These are phyloP conservation scores for Astrephomene gubernaculifera DNA, from an alignment of 139 green algal genomes.

Conservation along the genomic window DNA sequence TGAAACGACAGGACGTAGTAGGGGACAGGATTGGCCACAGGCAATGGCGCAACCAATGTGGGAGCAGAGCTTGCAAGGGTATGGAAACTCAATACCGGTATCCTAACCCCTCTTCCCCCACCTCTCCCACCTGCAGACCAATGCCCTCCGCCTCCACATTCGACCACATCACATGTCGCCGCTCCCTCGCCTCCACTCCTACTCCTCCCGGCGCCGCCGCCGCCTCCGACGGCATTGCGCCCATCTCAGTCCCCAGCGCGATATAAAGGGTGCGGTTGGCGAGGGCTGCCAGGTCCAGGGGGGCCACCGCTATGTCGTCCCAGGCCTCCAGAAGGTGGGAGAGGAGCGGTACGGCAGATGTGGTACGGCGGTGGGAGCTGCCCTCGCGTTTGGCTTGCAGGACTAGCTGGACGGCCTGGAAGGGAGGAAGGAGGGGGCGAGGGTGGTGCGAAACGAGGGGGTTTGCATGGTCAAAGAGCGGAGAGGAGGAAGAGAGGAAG, in stretches of 20 bases:
- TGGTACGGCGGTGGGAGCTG: not conserved
- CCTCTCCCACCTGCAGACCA: slow-evolving; percentile 9
- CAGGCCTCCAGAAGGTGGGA: slow-evolving; percentile 10
- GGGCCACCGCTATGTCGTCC: slow-evolving; percentile 27
- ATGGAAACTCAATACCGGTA: no score
- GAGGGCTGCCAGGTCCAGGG: slow-evolving; percentile 26
- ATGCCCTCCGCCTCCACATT: slow-evolving; percentile 20
- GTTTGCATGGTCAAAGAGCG: no score
- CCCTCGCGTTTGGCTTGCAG: slow-evolving; percentile 35
- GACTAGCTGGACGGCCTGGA: slow-evolving; percentile 11
- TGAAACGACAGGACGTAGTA: no score
- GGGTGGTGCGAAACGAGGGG: not conserved
- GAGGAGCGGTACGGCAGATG: not conserved
- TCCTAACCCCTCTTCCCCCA: no score
- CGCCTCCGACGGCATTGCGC: not conserved
- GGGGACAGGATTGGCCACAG: no score
- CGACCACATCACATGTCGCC: slow-evolving; percentile 30
- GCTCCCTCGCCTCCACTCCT: not conserved
- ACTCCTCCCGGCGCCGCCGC: not conserved
- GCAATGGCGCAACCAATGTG: no score
- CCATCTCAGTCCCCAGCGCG: slow-evolving; percentile 21
- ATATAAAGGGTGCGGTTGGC: slow-evolving; percentile 25
- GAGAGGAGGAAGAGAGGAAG: no score
- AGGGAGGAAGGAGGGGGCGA: not conserved
- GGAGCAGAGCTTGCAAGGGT: no score